phyloP scores from a whole-genome alignment of 441 rosid species.

The Kokia cookei region DNA sequence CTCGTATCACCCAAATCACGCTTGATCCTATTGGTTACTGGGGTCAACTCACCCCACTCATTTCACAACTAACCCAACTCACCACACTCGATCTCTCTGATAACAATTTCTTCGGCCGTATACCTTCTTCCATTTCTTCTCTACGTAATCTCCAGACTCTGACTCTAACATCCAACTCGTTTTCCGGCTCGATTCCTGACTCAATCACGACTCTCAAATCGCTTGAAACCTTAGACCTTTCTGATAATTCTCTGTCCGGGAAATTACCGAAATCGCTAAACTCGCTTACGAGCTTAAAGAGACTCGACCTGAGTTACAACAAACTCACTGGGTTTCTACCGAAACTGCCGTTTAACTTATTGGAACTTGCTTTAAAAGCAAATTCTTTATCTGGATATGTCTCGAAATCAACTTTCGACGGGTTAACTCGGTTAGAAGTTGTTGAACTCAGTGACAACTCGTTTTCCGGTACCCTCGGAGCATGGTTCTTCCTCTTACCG shows the following conservation, averaged over 20 bases:
- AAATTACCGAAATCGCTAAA: conserved; percentile 36
- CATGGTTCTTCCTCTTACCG: conserved; percentile 70
- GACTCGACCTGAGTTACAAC: conserved; percentile 76
- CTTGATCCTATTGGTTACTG: conserved; percentile 83
- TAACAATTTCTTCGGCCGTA: conserved; percentile 52
- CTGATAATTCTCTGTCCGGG: conserved; percentile 60
- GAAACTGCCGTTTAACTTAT: conserved; percentile 44
- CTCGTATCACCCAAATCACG: conserved; percentile 62
- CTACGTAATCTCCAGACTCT: conserved; percentile 43
- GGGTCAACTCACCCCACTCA: conserved; percentile 57
- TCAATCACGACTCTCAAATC: conserved; percentile 34
- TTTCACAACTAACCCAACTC: conserved; percentile 55
- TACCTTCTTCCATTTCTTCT: conserved; percentile 56
- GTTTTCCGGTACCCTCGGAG: conserved; percentile 47
- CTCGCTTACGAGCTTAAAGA: conserved; percentile 34
- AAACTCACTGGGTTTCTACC: conserved; percentile 57
- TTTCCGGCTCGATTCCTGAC: conserved; percentile 54
- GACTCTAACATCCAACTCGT: conserved; percentile 57
- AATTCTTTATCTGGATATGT: conserved; percentile 62
- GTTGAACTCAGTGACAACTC: conserved; percentile 76
- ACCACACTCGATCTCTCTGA: conserved; percentile 60
- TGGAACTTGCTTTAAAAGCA: conserved; percentile 55
- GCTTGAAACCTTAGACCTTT: conserved; percentile 49
- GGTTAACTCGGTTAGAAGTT: conserved; percentile 54
- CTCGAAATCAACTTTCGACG: conserved; percentile 39